Evolutionary conservation across 768 basidiomycete species (phyloP), one percentile per base, ranked within the genome.

Genomic region (Calocybe gangraenosa): DNA sequence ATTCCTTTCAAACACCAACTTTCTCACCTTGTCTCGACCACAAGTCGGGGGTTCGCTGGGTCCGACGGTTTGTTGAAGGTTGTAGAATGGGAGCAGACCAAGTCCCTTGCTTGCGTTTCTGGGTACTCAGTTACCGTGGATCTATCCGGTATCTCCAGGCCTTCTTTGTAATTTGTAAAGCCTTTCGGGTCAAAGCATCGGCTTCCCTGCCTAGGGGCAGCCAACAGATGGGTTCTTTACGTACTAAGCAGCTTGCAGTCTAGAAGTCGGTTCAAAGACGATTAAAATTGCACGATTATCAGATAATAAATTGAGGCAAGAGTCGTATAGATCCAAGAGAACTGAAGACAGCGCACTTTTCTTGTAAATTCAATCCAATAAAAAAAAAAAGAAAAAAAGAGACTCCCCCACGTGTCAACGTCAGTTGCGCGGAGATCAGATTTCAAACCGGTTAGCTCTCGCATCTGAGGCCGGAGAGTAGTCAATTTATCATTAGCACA

Each of bases 11-110:
- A 49, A 48, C 40, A 38, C 42, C 43, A 53, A 37, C 31, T 44
- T 58, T 54, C 62, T 59, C 56, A 58, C 58, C 58, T 57, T 42
- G 49, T 46, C 47, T 40, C 46, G 45, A 42, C 25, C 11, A 41
- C 37, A 7, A 20, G 50, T 64, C 67, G 66, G 65, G 37, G 58
- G 49, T 59, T 59, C 42, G 42, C 37, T 56, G 37, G 32, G 45
- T 42, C 66, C 67, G 67, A 63, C 59, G 56, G 44, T 13, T 40
- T 31, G 33, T n/a, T 42, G 52, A 40, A 45, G 53, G 52, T 57
- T 55, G 54, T 50, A 51, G 55, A 48, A 51, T 56, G 53, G 51
- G 51, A 40, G 45, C 49, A 34, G 34, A 23, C 35, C 28, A 40
- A 32, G 42, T 21, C 47, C 47, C 20, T 28, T 28, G 5, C 25